phyloP scores from a whole-genome alignment of 2,329 filamentous ascomycete genomes.

The Colletotrichum falcatum region DNA sequence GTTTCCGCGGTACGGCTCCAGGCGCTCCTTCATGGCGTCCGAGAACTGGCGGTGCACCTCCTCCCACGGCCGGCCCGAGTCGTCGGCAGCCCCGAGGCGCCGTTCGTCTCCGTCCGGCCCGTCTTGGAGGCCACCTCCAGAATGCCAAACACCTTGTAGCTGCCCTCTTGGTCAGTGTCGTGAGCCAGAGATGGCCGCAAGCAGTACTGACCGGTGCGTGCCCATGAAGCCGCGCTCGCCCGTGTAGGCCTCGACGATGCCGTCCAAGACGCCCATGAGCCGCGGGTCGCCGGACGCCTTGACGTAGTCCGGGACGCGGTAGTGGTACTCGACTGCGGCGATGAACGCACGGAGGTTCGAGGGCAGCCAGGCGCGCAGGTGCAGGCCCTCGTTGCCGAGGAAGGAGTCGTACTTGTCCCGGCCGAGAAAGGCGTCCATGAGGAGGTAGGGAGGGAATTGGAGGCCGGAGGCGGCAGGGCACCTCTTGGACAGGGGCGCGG shows the following conservation, averaged over 20 bases:
- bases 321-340: conserved; percentile 65
- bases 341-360: conserved; percentile 68
- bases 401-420: conserved; percentile 62
- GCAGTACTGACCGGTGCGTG: no score
- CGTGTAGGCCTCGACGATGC: conserved; percentile 66
- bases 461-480: conserved; percentile 63
- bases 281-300: conserved; percentile 60
- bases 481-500: conserved; percentile 61
- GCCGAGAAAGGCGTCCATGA: conserved; percentile 68
- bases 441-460: conserved; percentile 64
- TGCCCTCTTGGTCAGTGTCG: no score
- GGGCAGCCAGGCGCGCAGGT: conserved; percentile 65
- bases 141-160: conserved; percentile 68
- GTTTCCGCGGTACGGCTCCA: conserved; percentile 61
- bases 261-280: conserved; percentile 64
- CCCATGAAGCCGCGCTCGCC: conserved; percentile 69
- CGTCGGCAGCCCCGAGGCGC: conserved; percentile 59
- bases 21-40: conserved; percentile 65
- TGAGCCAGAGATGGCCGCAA: no score
- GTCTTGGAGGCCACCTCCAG: conserved; percentile 67
- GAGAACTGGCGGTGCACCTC: conserved; percentile 64
- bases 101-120: conserved; percentile 64
- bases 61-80: conserved; percentile 60
- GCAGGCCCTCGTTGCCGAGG: conserved; percentile 63
- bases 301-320: conserved; percentile 65